phyloP scores from a whole-genome alignment of 2,329 filamentous ascomycete genomes.

The Aspergillus sp. region DNA sequence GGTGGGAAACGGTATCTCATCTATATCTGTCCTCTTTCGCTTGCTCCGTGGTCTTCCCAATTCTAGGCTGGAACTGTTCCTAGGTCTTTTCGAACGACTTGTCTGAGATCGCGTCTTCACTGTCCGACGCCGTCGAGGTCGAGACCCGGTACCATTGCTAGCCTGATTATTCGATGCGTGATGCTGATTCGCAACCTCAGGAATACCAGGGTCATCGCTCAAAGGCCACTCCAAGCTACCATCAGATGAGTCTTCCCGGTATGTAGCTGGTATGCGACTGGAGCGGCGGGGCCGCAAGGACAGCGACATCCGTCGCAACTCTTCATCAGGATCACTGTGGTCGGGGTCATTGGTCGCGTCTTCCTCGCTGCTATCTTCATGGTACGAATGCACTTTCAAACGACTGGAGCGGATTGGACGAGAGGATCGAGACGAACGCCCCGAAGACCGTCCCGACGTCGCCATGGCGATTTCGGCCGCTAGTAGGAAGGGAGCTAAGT shows the following conservation, averaged over 20 bases:
- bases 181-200: too few relatives aligned
- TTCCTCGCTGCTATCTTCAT: conserved; percentile 29
- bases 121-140: conserved; percentile 11
- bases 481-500: conserved; percentile 3
- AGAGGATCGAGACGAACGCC: conserved; percentile 13
- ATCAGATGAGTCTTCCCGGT: conserved; percentile 30
- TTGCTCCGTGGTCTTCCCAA: conserved; percentile 19
- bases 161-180: not conserved
- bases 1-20: conserved; percentile 10
- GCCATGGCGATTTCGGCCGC: conserved; percentile 2
- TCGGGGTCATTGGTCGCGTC: conserved; percentile 12
- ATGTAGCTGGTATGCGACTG: conserved; percentile 19
- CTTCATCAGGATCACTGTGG: conserved; percentile 7
- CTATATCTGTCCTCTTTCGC: conserved; percentile 14
- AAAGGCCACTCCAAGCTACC: conserved; percentile 12
- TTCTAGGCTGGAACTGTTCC: conserved; percentile 9
- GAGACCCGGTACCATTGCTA: conserved; percentile 2
- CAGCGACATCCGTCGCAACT: conserved; percentile 13
- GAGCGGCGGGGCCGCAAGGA: conserved; percentile 25
- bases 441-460: not conserved
- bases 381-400: conserved; percentile 29
- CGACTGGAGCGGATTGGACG: conserved; percentile 30
- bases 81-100: conserved; percentile 13
- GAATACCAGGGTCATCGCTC: conserved; percentile 6
- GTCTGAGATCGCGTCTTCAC: conserved; percentile 12